These are phyloP conservation scores for Torulaspora globosa DNA, from an alignment of 1,139 yeast genomes.

Conservation along the genomic window DNA sequence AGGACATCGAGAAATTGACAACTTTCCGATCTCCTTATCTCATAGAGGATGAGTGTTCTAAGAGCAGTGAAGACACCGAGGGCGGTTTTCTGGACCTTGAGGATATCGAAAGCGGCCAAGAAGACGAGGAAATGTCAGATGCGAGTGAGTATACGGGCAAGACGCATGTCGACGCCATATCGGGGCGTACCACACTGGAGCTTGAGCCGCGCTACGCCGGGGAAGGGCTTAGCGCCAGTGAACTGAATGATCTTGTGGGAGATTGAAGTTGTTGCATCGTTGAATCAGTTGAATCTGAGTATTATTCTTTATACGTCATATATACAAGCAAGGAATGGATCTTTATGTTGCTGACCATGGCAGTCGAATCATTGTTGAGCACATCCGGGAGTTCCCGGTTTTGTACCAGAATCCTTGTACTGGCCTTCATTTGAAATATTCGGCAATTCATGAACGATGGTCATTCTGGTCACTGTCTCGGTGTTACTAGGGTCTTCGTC, in stretches of 20 bases:
- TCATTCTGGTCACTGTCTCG: conserved; percentile 21
- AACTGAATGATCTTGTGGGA: conserved; percentile 18
- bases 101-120: conserved; percentile 9
- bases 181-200: conserved; percentile 2
- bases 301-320: conserved; percentile 10
- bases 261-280: conserved; percentile 12
- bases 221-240: conserved; percentile 19
- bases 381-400: conserved; percentile 19
- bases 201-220: conserved; percentile 16
- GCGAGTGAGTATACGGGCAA: neutral
- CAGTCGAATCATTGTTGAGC: conserved; percentile 20
- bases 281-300: conserved; percentile 3
- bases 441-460: conserved; percentile 26
- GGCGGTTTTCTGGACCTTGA: conserved; percentile 9
- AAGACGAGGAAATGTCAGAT: conserved; percentile 5
- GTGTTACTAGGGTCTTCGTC: conserved; percentile 24
- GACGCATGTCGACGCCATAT: neutral
- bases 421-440: conserved; percentile 14
- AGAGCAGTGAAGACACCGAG: conserved; percentile 9
- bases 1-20: conserved; percentile 27
- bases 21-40: conserved; percentile 22
- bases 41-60: conserved; percentile 12
- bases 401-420: conserved; percentile 3
- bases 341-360: conserved; percentile 4
- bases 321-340: conserved; percentile 12